Evolutionary conservation across 805 yeast species (phyloP).

Genomic region (Suhomyces kilbournensis): DNA sequence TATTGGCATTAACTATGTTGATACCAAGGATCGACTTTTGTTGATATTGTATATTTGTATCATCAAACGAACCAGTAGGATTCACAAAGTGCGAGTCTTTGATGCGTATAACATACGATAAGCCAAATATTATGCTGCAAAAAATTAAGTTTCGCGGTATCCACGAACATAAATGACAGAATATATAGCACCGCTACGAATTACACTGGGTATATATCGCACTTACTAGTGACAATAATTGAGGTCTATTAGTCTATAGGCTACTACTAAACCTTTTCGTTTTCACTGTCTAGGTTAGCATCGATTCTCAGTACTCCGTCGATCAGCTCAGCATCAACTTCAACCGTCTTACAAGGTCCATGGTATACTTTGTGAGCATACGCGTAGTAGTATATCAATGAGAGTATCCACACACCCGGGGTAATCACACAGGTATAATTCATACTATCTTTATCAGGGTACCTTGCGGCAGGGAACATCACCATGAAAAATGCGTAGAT

Average conservation of each 20-base stretch:
- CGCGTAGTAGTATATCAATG: slow-evolving; percentile 21
- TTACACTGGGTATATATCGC: background rate
- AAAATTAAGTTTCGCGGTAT: background rate
- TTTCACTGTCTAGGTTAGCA: background rate
- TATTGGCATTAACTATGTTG: background rate
- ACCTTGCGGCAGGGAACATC: slow-evolving; percentile 33
- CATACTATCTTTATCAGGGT: slow-evolving; percentile 24
- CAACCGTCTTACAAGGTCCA: slow-evolving; percentile 30
- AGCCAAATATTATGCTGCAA: background rate
- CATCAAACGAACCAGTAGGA: background rate
- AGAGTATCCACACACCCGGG: slow-evolving; percentile 27
- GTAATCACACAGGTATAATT: slow-evolving; percentile 28
- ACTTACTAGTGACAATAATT: background rate
- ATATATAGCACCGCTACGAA: no score
- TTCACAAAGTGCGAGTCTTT: background rate
- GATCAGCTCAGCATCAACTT: slow-evolving; percentile 9
- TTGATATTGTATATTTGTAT: background rate
- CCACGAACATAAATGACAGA: no score
- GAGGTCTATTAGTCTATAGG: background rate
- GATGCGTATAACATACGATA: background rate
- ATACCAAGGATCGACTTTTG: background rate
- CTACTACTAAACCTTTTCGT: background rate
- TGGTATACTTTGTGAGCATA: slow-evolving; percentile 28
- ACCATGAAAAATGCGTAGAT: slow-evolving; percentile 35
- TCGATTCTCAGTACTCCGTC: slow-evolving; percentile 1